These are phyloP conservation scores for Ophiostoma ulmi DNA, from an alignment of 2,329 filamentous ascomycete genomes.

Conservation along the genomic window DNA sequence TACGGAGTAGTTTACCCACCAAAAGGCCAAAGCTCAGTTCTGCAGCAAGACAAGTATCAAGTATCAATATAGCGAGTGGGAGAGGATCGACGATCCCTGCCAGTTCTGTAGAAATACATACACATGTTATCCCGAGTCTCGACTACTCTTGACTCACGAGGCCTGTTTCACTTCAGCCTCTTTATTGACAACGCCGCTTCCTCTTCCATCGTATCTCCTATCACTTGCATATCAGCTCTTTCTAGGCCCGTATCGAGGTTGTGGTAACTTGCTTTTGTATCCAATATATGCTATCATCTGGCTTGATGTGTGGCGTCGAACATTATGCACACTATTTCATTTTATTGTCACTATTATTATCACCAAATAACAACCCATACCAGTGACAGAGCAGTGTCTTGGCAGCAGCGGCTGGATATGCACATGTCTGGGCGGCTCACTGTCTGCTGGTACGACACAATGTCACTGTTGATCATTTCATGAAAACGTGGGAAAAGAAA, in stretches of 20 bases:
- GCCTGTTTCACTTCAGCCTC: conserved; percentile 9
- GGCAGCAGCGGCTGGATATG: neutral
- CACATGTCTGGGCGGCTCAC: neutral
- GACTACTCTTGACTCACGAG: neutral
- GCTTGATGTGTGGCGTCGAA: neutral
- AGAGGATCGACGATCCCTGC: neutral
- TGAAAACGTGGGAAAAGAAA: neutral
- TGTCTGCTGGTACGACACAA: neutral
- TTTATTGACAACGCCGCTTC: neutral
- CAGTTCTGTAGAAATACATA: neutral
- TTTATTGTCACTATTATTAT: neutral
- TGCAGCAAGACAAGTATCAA: too few species aligned
- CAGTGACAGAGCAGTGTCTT: neutral
- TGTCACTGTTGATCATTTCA: neutral
- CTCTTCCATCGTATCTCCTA: neutral
- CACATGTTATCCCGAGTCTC: neutral
- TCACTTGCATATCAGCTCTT: neutral
- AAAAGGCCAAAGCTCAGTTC: neutral
- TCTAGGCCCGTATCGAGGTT: neutral
- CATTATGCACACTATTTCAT: neutral
- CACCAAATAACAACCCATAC: neutral
- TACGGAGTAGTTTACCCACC: neutral
- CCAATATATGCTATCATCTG: neutral
- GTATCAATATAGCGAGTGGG: neutral
- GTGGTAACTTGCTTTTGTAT: neutral